phyloP scores from a whole-genome alignment of 2,329 filamentous ascomycete genomes.

The Colletotrichum graminicola region DNA sequence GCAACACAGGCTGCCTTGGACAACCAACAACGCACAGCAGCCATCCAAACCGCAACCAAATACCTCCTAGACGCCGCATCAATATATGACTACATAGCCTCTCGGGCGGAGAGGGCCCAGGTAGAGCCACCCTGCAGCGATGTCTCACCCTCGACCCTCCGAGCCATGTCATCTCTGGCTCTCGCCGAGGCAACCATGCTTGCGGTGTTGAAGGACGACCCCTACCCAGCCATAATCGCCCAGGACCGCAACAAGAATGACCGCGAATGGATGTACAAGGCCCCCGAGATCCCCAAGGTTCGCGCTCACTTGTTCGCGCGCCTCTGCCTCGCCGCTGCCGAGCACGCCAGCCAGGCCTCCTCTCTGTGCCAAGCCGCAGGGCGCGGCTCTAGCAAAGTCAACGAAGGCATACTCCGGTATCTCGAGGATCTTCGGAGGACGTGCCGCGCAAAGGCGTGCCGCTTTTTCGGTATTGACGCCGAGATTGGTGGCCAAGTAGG shows the following conservation, averaged over 20 bases:
- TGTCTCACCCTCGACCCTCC: constrained; percentile 64
- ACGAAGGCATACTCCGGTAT: constrained; percentile 77
- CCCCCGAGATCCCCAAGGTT: constrained; percentile 88
- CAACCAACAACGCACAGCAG: constrained; percentile 74
- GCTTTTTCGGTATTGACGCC: constrained; percentile 91
- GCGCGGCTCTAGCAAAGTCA: constrained; percentile 60
- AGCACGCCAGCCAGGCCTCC: constrained; percentile 83
- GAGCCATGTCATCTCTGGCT: constrained; percentile 74
- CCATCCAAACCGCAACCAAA: constrained; percentile 81
- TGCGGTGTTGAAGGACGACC: constrained; percentile 93
- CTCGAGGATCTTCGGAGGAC: constrained; percentile 80
- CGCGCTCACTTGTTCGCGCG: constrained; percentile 89
- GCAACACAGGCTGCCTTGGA: constrained; percentile 71
- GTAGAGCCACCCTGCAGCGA: constrained; percentile 63
- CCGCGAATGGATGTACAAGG: constrained; percentile 96
- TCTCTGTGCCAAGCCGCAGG: constrained; percentile 60
- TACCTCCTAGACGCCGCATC: constrained; percentile 82
- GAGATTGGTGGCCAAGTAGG: constrained; percentile 86
- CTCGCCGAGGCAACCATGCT: constrained; percentile 91
- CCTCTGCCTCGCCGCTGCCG: constrained; percentile 86
- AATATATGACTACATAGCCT: constrained; percentile 79
- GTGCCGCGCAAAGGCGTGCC: constrained; percentile 85
- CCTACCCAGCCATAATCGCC: constrained; percentile 85
- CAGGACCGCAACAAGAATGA: constrained; percentile 86
- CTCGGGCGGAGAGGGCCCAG: constrained; percentile 62